Evolutionary conservation across 192 early-diverging fungal species (phyloP).

Genomic region (Irineochytrium annulatum): DNA sequence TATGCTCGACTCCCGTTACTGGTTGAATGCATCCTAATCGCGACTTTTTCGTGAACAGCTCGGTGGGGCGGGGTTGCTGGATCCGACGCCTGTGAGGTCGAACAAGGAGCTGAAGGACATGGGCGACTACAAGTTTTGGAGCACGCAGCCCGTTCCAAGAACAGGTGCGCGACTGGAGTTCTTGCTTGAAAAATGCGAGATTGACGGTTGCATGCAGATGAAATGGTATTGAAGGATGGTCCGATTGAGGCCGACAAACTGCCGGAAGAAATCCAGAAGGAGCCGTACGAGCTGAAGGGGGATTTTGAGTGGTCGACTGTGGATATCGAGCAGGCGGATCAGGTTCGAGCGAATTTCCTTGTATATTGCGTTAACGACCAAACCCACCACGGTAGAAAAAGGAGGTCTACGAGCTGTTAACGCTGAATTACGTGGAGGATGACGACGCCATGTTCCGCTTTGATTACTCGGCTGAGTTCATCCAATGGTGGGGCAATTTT

Average conservation of each 20-base stretch:
- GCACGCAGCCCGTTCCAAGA: constrained; percentile 89
- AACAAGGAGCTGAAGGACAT: constrained; percentile 28
- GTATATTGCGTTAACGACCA: background rate
- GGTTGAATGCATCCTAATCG: background rate
- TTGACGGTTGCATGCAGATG: constrained; percentile 45
- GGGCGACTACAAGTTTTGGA: constrained; percentile 88
- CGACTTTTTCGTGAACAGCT: background rate
- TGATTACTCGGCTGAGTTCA: constrained; percentile 88
- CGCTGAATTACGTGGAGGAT: constrained; percentile 96
- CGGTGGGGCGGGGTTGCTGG: background rate
- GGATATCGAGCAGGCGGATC: constrained; percentile 67
- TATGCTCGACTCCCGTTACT: too few species aligned
- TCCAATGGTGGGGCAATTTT: constrained; percentile 70
- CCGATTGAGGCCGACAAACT: constrained; percentile 75
- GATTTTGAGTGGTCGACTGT: constrained; percentile 87
- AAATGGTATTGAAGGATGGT: constrained; percentile 68
- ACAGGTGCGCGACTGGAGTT: constrained; percentile 35
- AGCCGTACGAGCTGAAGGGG: constrained; percentile 80
- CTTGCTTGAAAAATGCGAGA: constrained; percentile 1
- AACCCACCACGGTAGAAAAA: constrained; percentile 24
- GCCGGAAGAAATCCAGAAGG: constrained; percentile 70
- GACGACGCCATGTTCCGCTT: constrained; percentile 94
- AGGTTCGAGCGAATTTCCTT: constrained; percentile 50
- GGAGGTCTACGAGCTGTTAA: constrained; percentile 87
- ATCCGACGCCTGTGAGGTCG: constrained; percentile 9